phyloP scores from a whole-genome alignment of 371 early-diverging fungal genomes.

The Syncephalastrum racemosum region DNA sequence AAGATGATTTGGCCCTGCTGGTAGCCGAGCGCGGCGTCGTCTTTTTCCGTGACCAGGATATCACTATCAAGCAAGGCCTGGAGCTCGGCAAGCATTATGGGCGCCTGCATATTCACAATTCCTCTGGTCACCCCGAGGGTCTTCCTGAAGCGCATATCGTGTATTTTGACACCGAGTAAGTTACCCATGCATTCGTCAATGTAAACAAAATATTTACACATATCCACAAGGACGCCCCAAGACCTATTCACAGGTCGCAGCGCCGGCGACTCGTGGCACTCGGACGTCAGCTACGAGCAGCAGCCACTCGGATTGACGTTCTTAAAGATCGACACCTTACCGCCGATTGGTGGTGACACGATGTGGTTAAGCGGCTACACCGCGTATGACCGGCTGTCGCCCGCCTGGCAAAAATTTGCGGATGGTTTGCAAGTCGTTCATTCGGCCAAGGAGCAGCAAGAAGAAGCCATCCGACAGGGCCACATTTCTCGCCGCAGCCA shows the following conservation, averaged over 20 bases:
- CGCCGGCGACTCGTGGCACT: slow-evolving; percentile 48
- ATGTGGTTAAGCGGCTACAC: slow-evolving; percentile 56
- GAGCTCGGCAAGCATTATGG: slow-evolving; percentile 55
- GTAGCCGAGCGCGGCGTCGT: slow-evolving; percentile 64
- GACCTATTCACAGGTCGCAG: slow-evolving; percentile 47
- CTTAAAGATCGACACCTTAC: slow-evolving; percentile 48
- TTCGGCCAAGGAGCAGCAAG: slow-evolving; percentile 47
- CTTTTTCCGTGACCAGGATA: slow-evolving; percentile 60
- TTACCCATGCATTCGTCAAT: not conserved
- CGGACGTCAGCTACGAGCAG: slow-evolving; percentile 60
- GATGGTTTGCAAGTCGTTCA: slow-evolving; percentile 68
- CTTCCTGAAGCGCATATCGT: slow-evolving; percentile 29
- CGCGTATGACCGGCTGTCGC: slow-evolving; percentile 60
- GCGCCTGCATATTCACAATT: slow-evolving; percentile 54
- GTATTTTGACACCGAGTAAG: slow-evolving; percentile 25
- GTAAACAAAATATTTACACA: no score
- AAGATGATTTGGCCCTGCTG: slow-evolving; percentile 55
- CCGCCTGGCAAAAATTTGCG: slow-evolving; percentile 51
- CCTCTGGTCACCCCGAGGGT: slow-evolving; percentile 22
- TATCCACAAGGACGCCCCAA: slow-evolving; percentile 29
- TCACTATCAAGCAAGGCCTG: slow-evolving; percentile 46
- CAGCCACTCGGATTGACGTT: slow-evolving; percentile 58
- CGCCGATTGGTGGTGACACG: slow-evolving; percentile 57
- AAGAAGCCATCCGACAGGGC: slow-evolving; percentile 34
- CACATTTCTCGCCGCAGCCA: slow-evolving; percentile 43